phyloP scores from a whole-genome alignment of 352 stramenopile species.

The Phytophthora sp. region DNA sequence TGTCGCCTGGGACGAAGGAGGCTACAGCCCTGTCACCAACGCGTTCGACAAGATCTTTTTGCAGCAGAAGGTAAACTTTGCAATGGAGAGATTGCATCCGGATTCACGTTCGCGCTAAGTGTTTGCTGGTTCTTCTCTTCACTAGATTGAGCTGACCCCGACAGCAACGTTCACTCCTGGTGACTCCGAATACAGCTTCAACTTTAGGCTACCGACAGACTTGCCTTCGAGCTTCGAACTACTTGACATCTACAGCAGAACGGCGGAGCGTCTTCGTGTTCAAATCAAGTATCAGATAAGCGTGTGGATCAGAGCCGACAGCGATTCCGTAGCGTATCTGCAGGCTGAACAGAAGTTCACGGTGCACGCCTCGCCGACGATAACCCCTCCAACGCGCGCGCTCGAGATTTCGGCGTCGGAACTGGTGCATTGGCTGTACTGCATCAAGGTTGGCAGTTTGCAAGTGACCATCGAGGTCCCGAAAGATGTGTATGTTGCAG shows the following conservation, averaged over 20 bases:
- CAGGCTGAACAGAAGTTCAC: constrained; percentile 34
- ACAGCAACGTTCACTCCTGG: constrained; percentile 18
- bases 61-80: constrained; percentile 30
- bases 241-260: constrained; percentile 32
- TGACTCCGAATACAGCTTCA: constrained; percentile 27
- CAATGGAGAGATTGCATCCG: not conserved
- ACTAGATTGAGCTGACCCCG: constrained; percentile 29
- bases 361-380: constrained; percentile 23
- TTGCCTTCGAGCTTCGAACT: constrained; percentile 40
- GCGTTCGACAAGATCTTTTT: constrained; percentile 40
- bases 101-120: not conserved
- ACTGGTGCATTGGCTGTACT: constrained; percentile 36
- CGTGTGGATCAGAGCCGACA: constrained; percentile 36
- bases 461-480: constrained; percentile 20
- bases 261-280: constrained; percentile 31
- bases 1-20: constrained; percentile 39
- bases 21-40: constrained; percentile 33
- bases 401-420: constrained; percentile 35
- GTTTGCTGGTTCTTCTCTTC: not conserved
- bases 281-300: constrained; percentile 35
- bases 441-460: constrained; percentile 35
- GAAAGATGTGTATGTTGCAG: constrained; percentile 27
- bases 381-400: constrained; percentile 22
- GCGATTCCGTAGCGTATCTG: constrained; percentile 38
- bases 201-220: constrained; percentile 22